Conservation (phyloP, 177 flowering plant species). For the Vitis hybrid region DNA sequence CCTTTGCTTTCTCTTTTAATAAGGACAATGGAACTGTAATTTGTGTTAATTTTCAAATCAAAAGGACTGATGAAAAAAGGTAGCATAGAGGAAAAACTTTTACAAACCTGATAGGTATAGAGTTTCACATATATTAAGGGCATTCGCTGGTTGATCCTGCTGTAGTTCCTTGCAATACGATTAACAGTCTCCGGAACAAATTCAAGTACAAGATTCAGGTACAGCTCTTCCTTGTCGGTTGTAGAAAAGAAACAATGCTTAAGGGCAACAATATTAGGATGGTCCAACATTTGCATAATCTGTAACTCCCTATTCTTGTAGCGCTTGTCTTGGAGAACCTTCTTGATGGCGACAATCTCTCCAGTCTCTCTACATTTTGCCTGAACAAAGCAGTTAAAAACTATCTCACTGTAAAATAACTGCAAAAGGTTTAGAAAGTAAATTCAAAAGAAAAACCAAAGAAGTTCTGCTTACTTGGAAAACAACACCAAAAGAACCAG, state of each 20-base stretch:
- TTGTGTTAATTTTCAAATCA: neutral
- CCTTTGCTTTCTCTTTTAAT: too few species aligned
- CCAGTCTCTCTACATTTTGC: constrained; percentile 98
- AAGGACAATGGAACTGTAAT: too few species aligned
- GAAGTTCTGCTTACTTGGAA: constrained; percentile 59
- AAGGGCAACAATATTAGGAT: constrained; percentile 89
- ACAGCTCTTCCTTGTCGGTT: constrained; percentile 91
- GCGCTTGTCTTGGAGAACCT: constrained; percentile 97
- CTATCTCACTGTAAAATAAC: neutral
- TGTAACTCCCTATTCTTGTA: constrained; percentile 97
- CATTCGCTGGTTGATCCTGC: constrained; percentile 76
- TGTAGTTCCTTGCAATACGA: constrained; percentile 85
- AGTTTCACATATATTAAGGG: constrained; percentile 93
- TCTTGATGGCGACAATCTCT: constrained; percentile 94
- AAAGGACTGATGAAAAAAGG: neutral
- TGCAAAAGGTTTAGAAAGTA: neutral
- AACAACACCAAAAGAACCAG: constrained; percentile 97
- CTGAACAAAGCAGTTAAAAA: constrained; percentile 34
- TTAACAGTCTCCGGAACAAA: constrained; percentile 94
- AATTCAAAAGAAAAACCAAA: neutral
- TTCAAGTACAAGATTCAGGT: constrained; percentile 95
- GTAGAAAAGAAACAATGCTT: constrained; percentile 90
- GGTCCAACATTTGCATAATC: constrained; percentile 98
- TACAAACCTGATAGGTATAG: constrained; percentile 83
- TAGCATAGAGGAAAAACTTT: neutral